Base-by-base conservation (phyloP, 306 rosid genomes). In the barrel medic (Medicago truncatula) region DNA sequence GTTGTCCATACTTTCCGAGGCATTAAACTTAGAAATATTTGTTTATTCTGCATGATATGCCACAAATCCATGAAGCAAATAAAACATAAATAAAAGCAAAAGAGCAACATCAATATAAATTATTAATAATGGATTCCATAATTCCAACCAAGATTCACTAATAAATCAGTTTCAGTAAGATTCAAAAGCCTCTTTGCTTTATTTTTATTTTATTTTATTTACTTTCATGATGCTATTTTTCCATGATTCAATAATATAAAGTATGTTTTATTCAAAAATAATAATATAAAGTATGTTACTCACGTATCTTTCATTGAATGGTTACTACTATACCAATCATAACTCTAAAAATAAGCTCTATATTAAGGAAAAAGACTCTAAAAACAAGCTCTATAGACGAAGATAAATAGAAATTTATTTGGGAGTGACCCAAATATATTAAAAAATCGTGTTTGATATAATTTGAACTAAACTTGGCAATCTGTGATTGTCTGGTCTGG, bases 1-100 rank as follows among this genome's bases (percentile, higher is more conserved):
- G 71, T 17, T 78, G 86, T 85, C 83, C 53, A 65, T 86, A 81
- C 86, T 88, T 88, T 88, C 67, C 20, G 79, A 80, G 79, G 88
- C 92, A 87, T 84, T 47, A 67, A 83, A 34, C 76, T 77, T 81
- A 56, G 77, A 82, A 74, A 70, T 73, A 76, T 46, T 84, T 71
- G 76, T 67, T 81, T 54, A 79, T 79, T 71, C 70, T 73, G 80
- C 80, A 71, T 70, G 77, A 57, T 76, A 71, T 80, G 59, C 73
- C 68, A 67, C 50, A 70, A 79, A 38, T 13, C 46, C 38, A 76
- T 20, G 83, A 77, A 78, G 77, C 76, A 82, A 85, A 76, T 59
- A 73, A 17, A 71, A 61, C 67, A 72, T 75, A 12, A 14, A 49
- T 0, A 34, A 34, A 34, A 67, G 71, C 50, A 67, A 17, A 65